Conservation (phyloP, 75 land plant species). For the Gnetum montanum region DNA sequence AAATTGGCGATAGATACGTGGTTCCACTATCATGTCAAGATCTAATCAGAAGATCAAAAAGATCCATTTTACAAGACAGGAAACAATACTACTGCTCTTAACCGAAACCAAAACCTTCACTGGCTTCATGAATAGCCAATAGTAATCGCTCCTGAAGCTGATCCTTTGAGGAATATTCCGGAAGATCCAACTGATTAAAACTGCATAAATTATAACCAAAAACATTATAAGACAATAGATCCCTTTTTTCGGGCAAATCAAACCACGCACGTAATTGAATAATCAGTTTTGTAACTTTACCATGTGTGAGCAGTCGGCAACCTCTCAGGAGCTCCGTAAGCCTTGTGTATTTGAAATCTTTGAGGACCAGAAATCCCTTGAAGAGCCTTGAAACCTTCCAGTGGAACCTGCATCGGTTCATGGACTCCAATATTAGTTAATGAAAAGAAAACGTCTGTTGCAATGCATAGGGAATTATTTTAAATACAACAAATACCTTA, state of each 20-base stretch:
- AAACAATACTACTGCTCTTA: no score
- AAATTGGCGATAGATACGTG: no score
- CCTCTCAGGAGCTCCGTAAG: constrained; percentile 88
- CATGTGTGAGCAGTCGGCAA: constrained; percentile 97
- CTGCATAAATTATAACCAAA: constrained; percentile 29
- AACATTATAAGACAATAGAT: background rate
- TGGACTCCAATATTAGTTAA: background rate
- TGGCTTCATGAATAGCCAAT: constrained; percentile 96
- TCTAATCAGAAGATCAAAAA: no score
- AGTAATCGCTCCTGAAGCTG: constrained; percentile 84
- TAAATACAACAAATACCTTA: constrained; percentile 39
- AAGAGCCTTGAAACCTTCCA: constrained; percentile 89
- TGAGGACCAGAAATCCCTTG: constrained; percentile 99
- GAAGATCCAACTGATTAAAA: constrained; percentile 95
- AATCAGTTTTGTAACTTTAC: constrained; percentile 16
- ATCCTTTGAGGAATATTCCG: constrained; percentile 85
- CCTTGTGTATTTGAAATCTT: constrained; percentile 94
- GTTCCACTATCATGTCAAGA: no score
- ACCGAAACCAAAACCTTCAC: constrained; percentile 99
- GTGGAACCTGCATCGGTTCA: constrained; percentile 47
- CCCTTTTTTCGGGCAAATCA: background rate
- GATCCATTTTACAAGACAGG: no score
- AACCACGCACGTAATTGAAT: background rate
- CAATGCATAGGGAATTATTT: background rate
- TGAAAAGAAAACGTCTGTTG: background rate